phyloP scores from a whole-genome alignment of 306 rosid species.

The Benincasa hispida region DNA sequence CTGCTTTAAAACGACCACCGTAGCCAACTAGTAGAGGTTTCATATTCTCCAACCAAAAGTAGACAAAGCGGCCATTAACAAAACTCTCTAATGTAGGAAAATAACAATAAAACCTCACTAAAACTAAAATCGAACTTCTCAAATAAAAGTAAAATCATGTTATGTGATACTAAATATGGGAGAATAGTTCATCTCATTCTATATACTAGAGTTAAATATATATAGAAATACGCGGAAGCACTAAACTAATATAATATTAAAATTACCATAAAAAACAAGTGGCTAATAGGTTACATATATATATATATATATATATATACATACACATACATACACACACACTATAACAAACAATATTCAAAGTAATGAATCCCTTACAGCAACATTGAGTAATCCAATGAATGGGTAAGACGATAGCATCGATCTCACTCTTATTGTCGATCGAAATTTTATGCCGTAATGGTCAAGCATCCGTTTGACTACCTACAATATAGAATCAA shows the following conservation, averaged over 20 bases:
- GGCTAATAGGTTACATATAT: background rate
- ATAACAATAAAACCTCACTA: background rate
- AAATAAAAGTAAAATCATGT: background rate
- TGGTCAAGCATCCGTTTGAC: constrained; percentile 55
- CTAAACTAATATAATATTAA: background rate
- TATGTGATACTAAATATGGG: background rate
- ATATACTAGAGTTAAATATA: background rate
- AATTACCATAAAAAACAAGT: background rate
- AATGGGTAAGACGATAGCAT: constrained; percentile 50
- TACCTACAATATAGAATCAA: constrained; percentile 41
- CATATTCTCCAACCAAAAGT: background rate
- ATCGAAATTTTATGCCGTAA: constrained; percentile 17
- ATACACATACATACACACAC: background rate
- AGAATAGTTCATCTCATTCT: background rate
- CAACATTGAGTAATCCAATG: constrained; percentile 59
- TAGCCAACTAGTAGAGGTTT: background rate
- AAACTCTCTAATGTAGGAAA: background rate
- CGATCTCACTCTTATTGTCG: constrained; percentile 12
- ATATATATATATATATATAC: too few species aligned
- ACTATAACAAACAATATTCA: background rate
- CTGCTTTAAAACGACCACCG: background rate
- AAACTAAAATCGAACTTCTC: background rate
- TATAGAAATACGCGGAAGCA: background rate
- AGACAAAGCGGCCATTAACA: background rate
- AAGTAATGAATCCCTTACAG: constrained; percentile 44